Evolutionary conservation across 2,329 filamentous ascomycete species (phyloP).

Genomic region (Epichloe coenophiala): DNA sequence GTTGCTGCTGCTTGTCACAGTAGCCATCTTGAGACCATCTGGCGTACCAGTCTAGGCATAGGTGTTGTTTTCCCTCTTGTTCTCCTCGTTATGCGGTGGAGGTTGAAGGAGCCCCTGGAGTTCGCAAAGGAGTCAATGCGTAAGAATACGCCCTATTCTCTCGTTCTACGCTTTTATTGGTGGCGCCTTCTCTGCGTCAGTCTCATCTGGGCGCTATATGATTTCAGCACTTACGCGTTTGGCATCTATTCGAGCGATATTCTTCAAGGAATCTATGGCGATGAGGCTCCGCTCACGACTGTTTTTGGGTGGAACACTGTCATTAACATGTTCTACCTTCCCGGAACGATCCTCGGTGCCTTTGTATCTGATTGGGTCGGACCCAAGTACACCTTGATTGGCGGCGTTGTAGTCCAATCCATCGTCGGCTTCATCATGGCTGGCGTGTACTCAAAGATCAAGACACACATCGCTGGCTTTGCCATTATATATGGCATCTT

Average conservation of each 20-base stretch:
- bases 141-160: constrained; percentile 38
- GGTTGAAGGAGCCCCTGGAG: constrained; percentile 66
- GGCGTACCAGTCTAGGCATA: constrained; percentile 69
- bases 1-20: constrained; percentile 43
- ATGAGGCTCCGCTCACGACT: constrained; percentile 52
- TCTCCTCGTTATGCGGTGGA: constrained; percentile 57
- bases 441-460: constrained; percentile 59
- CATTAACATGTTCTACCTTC: constrained; percentile 80
- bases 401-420: constrained; percentile 60
- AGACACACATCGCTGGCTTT: constrained; percentile 30
- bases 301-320: constrained; percentile 81
- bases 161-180: constrained; percentile 56
- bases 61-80: constrained; percentile 65
- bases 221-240: constrained; percentile 82
- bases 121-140: constrained; percentile 60
- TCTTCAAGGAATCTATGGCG: constrained; percentile 48
- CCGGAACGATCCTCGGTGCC: constrained; percentile 66
- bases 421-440: constrained; percentile 83
- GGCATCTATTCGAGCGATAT: constrained; percentile 74
- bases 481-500: constrained; percentile 25
- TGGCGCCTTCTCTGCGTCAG: constrained; percentile 56
- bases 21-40: constrained; percentile 57
- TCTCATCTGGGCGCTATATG: constrained; percentile 75
- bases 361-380: constrained; percentile 68
- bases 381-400: constrained; percentile 57